phyloP scores from a whole-genome alignment of 345 rosid species.

The Aegle marmelos region DNA sequence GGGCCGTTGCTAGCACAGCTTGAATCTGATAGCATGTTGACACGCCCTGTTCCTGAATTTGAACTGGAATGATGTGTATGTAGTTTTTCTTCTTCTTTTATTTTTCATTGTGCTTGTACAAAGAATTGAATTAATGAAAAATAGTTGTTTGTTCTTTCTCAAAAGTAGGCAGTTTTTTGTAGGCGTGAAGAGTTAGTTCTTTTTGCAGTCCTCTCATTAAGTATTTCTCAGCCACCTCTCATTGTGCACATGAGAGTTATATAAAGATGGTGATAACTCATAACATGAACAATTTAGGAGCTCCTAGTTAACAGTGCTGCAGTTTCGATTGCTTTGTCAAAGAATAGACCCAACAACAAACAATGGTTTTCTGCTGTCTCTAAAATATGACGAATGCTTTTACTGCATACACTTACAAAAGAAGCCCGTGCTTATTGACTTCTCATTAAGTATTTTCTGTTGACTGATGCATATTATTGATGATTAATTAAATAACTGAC shows the following conservation, averaged over 20 bases:
- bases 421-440: not conserved
- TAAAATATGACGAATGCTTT: not conserved
- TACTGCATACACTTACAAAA: not conserved
- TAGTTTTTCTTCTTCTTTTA: not conserved
- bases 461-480: not conserved
- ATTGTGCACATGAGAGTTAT: not conserved
- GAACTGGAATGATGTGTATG: conserved; percentile 41
- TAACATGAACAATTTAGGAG: not conserved
- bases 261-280: not conserved
- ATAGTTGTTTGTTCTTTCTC: conserved; percentile 1
- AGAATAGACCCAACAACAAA: not conserved
- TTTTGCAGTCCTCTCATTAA: not conserved
- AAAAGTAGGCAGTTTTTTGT: not conserved
- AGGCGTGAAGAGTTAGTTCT: not conserved
- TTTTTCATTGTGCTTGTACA: conserved; percentile 1
- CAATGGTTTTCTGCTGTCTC: not conserved
- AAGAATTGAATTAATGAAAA: conserved; percentile 14
- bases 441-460: not conserved
- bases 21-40: conserved; percentile 24
- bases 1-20: conserved; percentile 46
- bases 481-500: not conserved
- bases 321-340: not conserved
- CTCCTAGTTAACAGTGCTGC: not conserved
- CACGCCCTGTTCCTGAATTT: conserved; percentile 25
- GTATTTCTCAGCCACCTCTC: too few species aligned